Evolutionary conservation across 2,329 filamentous ascomycete genomes (phyloP), one percentile per base, ranked within the genome.

Genomic region (Elsinoe australis): DNA sequence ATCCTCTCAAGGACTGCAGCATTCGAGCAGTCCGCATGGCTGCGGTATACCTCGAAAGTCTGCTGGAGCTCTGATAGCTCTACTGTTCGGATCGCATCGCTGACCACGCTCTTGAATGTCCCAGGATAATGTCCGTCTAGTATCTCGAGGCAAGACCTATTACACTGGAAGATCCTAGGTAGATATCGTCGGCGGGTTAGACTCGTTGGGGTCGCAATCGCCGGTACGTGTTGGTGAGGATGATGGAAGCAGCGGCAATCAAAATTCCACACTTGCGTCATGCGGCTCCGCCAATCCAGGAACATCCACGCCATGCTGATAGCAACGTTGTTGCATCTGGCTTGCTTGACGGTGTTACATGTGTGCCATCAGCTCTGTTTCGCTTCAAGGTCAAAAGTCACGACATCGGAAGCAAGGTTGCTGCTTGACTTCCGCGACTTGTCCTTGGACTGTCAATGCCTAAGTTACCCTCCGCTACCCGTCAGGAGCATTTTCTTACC

Each of bases 1-100:
- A 26, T n/a, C 14, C 39, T 9, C 26, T 29, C 7, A n/a, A 31
- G 26, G 39, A 29, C 28, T 44, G 39, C 39, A 44, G 26, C 26
- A 18, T 9, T 19, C 14, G 39, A 14, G 17, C 28, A 3, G 39
- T 15, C 10, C 39, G 39, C 39, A 44, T 44, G 21, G 12, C 21
- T 26, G 4, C 10, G 6, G 15, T 15, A 12, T 19, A 6, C n/a
- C 15, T 3, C 9, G 17, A 17, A 6, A 17, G 5, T 31, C 14
- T 22, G 10, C 5, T 6, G 3, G 21, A 29, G 28, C 15, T 18
- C 15, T 14, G 14, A 32, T 32, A 29, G 39, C 24, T 44, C 26
- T 44, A 32, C 28, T 15, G 36, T 15, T 12, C 26, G 9, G n/a
- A 44, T 17, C 6, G 21, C 39, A 44, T 44, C 18, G 10, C 19